Percentiles rank a stretch among this genome's conserved stretches.
Conservation (phyloP, 73 alveolate species). For the Halteria grandinella region DNA sequence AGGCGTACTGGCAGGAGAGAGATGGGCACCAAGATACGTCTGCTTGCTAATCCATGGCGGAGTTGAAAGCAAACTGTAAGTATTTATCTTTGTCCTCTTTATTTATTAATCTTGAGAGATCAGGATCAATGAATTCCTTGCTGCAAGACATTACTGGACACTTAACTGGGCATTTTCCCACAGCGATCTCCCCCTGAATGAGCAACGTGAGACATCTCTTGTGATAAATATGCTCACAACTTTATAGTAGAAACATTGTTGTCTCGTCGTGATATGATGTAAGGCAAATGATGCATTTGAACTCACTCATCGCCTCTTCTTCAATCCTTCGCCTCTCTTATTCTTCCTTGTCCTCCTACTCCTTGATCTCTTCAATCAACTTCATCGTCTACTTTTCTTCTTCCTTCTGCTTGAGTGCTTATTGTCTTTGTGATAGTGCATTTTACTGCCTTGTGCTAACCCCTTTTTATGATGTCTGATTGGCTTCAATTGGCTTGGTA, state of each 20-base stretch:
- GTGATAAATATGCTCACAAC: constrained; percentile 70
- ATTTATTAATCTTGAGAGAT: constrained; percentile 47
- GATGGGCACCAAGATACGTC: constrained; percentile 85
- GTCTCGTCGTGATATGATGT: too few relatives aligned
- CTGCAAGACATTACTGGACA: constrained; percentile 71
- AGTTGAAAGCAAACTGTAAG: constrained; percentile 33
- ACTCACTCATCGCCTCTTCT: too few relatives aligned
- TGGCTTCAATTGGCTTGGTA: too few relatives aligned
- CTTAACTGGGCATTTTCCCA: constrained; percentile 49
- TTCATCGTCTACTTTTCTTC: too few relatives aligned
- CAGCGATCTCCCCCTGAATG: constrained; percentile 47
- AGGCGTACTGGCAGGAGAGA: constrained; percentile 73
- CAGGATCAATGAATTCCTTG: constrained; percentile 44
- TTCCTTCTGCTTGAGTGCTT: too few relatives aligned
- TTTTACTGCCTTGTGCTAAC: too few relatives aligned
- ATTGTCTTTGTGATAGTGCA: too few relatives aligned
- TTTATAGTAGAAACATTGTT: constrained; percentile 54
- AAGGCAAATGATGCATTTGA: too few relatives aligned
- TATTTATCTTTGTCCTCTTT: constrained; percentile 57
- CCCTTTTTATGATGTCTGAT: too few relatives aligned
- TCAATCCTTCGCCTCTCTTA: too few relatives aligned
- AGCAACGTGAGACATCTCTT: constrained; percentile 60
- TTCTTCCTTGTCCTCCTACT: too few relatives aligned
- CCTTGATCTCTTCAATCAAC: too few relatives aligned
- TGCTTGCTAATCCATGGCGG: constrained; percentile 63